A percentile compares a stretch with the other conserved stretches of the same genome.
These are phyloP conservation scores for Fragaria iinumae DNA, from an alignment of 306 rosid species.

Conservation along the genomic window DNA sequence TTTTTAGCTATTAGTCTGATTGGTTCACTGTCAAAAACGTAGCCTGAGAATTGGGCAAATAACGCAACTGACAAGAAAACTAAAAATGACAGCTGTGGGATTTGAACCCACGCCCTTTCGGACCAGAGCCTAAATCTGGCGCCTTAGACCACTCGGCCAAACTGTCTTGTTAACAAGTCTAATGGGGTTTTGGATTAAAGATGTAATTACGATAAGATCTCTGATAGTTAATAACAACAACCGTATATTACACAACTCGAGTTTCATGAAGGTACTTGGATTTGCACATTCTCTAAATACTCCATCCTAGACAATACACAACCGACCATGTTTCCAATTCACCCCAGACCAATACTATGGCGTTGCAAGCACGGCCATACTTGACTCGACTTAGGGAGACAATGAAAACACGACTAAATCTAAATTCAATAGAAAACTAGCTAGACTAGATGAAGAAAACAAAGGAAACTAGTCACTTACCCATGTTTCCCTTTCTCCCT, in stretches of 20 bases:
- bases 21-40: neutral
- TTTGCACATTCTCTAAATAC: neutral
- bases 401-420: constrained; percentile 22
- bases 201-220: too few species aligned
- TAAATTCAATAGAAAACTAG: neutral
- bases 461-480: neutral
- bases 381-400: constrained; percentile 7
- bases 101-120: constrained; percentile 17
- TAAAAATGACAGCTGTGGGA: neutral
- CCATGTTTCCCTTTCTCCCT: constrained; percentile 51
- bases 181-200: too few species aligned
- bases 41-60: too few species aligned
- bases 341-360: constrained; percentile 16
- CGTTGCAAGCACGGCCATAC: neutral
- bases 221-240: too few species aligned
- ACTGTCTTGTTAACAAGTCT: neutral
- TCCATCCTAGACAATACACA: neutral
- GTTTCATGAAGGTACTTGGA: neutral
- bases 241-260: neutral
- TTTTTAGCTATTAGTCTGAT: neutral
- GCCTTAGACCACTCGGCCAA: constrained; percentile 15
- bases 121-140: constrained; percentile 16
- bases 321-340: constrained; percentile 32
- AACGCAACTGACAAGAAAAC: too few species aligned
- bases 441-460: neutral